These are phyloP conservation scores for Aspergillus pseudoviridinutans DNA, from an alignment of 2,329 filamentous ascomycete genomes.

Conservation along the genomic window DNA sequence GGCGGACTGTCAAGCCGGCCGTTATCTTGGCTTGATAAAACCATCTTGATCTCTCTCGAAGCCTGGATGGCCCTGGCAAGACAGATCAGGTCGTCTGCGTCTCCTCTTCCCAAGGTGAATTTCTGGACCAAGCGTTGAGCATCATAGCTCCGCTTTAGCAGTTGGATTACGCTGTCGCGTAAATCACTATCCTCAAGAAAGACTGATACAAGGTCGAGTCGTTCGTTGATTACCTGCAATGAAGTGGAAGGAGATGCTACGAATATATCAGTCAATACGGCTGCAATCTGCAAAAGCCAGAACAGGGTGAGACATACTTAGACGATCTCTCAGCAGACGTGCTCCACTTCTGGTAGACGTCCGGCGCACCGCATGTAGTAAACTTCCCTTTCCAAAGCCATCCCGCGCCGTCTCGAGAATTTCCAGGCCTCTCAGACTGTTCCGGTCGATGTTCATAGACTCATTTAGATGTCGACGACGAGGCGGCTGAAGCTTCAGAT, in stretches of 20 bases:
- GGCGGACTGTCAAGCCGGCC: conserved; percentile 20
- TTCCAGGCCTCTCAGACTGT: conserved; percentile 83
- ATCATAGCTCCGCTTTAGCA: conserved; percentile 75
- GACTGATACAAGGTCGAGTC: conserved; percentile 75
- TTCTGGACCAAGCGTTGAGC: conserved; percentile 88
- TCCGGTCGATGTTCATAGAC: conserved; percentile 87
- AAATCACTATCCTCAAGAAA: conserved; percentile 66
- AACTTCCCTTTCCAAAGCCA: conserved; percentile 71
- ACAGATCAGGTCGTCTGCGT: conserved; percentile 82
- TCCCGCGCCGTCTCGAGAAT: conserved; percentile 84
- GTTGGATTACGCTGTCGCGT: conserved; percentile 62
- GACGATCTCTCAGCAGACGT: conserved; percentile 74
- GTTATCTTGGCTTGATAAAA: conserved; percentile 24
- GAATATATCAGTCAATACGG: conserved; percentile 49
- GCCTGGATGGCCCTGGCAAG: conserved; percentile 76
- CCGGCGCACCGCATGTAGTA: conserved; percentile 82
- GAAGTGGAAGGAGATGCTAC: conserved; percentile 81
- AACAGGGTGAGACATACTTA: conserved; percentile 51
- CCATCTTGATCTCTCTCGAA: conserved; percentile 58
- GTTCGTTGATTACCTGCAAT: conserved; percentile 68
- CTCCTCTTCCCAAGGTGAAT: conserved; percentile 87
- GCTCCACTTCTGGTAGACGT: conserved; percentile 92
- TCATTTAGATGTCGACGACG: conserved; percentile 68
- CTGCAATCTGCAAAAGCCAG: conserved; percentile 9
- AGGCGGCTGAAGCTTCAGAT: conserved; percentile 80